These are phyloP conservation scores for Adansonia gregorii DNA, from an alignment of 441 rosid species.

Conservation along the genomic window DNA sequence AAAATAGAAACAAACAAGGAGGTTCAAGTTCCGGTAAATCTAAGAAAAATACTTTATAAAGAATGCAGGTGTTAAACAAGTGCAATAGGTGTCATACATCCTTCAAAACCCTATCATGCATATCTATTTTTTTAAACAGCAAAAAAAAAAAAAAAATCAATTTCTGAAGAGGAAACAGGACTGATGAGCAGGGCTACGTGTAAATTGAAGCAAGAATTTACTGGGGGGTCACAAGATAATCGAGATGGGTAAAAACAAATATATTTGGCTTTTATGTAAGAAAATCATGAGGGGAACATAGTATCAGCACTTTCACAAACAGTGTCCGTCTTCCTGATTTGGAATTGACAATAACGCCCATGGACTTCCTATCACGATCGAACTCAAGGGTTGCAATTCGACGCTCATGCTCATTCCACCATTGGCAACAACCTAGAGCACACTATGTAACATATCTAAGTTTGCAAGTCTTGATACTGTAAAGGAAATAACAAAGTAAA, in stretches of 20 bases:
- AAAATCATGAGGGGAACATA: background rate
- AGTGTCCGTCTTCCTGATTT: constrained; percentile 36
- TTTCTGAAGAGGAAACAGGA: background rate
- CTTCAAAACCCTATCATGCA: background rate
- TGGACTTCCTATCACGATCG: constrained; percentile 57
- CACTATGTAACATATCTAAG: constrained; percentile 13
- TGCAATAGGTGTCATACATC: background rate
- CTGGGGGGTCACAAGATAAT: background rate
- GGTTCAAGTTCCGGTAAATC: background rate
- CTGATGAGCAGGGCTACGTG: background rate
- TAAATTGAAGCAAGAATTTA: background rate
- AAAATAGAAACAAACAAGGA: constrained; percentile 2
- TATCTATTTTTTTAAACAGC: background rate
- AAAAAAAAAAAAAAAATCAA: background rate
- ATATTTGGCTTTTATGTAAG: background rate
- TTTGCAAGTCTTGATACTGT: constrained; percentile 3
- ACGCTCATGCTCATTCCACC: constrained; percentile 44
- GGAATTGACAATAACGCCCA: constrained; percentile 53
- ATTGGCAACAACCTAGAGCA: constrained; percentile 42
- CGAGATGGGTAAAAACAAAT: background rate
- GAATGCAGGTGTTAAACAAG: background rate
- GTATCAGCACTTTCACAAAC: constrained; percentile 48
- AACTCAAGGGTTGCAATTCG: constrained; percentile 55
- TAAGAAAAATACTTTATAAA: background rate
- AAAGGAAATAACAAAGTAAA: background rate